Percentiles rank a stretch among this genome's conserved stretches.
Conservation (phyloP, 2,329 filamentous ascomycete species). For the Xylariaceae sp. region DNA sequence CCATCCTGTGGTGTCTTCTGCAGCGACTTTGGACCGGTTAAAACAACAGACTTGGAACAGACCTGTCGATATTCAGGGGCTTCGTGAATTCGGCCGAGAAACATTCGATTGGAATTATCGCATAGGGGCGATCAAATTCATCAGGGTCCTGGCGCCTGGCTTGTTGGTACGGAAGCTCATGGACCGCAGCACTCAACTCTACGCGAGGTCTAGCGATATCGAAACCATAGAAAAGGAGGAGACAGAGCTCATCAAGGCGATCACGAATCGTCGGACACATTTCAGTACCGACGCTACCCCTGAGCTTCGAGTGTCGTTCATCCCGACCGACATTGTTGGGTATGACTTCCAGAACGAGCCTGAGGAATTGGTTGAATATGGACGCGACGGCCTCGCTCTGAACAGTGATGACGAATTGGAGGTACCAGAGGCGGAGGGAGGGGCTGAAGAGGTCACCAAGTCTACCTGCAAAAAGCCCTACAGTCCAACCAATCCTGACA, state of each 20-base stretch:
- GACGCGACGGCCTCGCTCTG: constrained; percentile 49
- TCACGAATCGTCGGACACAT: constrained; percentile 63
- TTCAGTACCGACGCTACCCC: constrained; percentile 65
- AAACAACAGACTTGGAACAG: constrained; percentile 52
- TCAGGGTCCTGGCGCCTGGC: constrained; percentile 70
- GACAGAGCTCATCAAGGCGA: constrained; percentile 50
- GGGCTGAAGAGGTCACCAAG: constrained; percentile 16
- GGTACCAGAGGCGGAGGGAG: constrained; percentile 23
- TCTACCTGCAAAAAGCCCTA: constrained; percentile 36
- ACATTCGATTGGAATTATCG: constrained; percentile 81
- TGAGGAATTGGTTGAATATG: constrained; percentile 47
- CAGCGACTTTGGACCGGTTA: constrained; percentile 48
- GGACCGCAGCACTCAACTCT: constrained; percentile 27
- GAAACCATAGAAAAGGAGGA: constrained; percentile 37
- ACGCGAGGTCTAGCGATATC: constrained; percentile 19
- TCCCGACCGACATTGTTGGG: constrained; percentile 68
- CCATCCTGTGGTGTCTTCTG: constrained; percentile 70
- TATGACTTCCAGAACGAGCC: constrained; percentile 69
- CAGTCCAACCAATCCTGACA: constrained; percentile 58
- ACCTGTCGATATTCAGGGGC: constrained; percentile 54
- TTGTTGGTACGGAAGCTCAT: constrained; percentile 58
- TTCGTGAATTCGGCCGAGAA: constrained; percentile 69
- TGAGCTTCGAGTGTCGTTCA: constrained; percentile 72
- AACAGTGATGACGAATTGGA: constrained; percentile 60
- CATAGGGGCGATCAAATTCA: constrained; percentile 75